Percentiles rank a stretch among this genome's conserved stretches.
Conservation (phyloP, 805 yeast genomes). For the Metschnikowia orientalis region DNA sequence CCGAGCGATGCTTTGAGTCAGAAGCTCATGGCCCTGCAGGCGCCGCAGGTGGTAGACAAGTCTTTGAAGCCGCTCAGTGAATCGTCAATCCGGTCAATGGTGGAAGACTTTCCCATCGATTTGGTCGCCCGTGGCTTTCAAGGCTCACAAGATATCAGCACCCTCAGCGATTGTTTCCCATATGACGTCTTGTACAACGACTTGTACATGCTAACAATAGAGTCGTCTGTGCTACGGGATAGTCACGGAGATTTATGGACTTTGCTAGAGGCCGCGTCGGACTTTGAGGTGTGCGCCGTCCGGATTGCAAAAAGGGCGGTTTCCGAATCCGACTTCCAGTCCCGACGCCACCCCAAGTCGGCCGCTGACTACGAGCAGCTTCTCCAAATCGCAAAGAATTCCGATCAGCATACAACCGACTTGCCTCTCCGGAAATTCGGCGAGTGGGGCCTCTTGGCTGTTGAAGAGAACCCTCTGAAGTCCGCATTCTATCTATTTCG, state of each 20-base stretch:
- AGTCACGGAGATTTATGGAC: conserved; percentile 25
- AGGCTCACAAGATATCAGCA: conserved; percentile 4
- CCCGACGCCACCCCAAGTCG: not conserved
- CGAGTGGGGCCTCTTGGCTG: conserved; percentile 16
- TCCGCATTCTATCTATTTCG: conserved; percentile 14
- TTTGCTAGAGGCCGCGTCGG: conserved; percentile 18
- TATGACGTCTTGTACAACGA: conserved; percentile 28
- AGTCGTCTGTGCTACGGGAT: conserved; percentile 21
- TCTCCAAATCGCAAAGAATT: conserved; percentile 12
- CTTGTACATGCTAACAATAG: conserved; percentile 29
- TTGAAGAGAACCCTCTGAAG: conserved; percentile 12
- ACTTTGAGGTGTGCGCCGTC: conserved; percentile 27
- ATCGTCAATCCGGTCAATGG: too few relatives aligned
- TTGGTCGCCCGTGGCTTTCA: too few relatives aligned
- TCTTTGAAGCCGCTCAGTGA: too few relatives aligned
- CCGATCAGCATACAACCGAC: not conserved
- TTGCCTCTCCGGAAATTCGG: conserved; percentile 13
- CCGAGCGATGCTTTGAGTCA: too few relatives aligned
- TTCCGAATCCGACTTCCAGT: conserved; percentile 2
- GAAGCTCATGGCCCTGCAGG: too few relatives aligned
- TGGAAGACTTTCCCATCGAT: too few relatives aligned
- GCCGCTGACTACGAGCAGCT: conserved; percentile 14
- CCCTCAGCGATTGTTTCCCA: conserved; percentile 21
- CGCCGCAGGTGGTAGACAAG: too few relatives aligned
- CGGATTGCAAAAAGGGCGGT: conserved; percentile 8